These are phyloP conservation scores for Oxytropis ochrocephala DNA, from an alignment of 306 rosid species.

Conservation along the genomic window DNA sequence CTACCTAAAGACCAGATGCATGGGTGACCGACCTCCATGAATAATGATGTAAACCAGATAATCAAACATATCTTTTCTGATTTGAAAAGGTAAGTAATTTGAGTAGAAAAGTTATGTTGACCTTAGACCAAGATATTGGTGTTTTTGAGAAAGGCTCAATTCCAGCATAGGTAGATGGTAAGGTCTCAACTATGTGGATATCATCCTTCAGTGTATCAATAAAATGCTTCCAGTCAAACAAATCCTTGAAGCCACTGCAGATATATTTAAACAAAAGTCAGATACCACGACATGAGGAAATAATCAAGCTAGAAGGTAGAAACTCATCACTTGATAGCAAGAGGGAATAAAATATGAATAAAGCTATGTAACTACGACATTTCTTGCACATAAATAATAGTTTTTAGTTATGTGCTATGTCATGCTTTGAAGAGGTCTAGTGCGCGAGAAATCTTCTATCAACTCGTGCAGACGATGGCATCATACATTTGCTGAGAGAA, in stretches of 20 bases:
- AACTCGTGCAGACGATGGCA: slow-evolving; percentile 4
- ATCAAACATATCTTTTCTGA: not conserved
- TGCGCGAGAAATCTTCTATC: not conserved
- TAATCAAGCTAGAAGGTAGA: slow-evolving; percentile 3
- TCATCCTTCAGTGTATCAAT: slow-evolving; percentile 74
- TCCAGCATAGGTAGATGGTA: slow-evolving; percentile 66
- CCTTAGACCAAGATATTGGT: slow-evolving; percentile 97
- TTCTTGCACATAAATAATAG: slow-evolving; percentile 9
- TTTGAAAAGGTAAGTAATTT: not conserved
- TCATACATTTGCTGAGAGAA: not conserved
- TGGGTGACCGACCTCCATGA: slow-evolving; percentile 5
- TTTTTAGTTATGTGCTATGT: not conserved
- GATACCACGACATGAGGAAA: not conserved
- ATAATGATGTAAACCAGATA: not conserved
- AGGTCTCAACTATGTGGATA: slow-evolving; percentile 72
- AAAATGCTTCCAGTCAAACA: slow-evolving; percentile 90
- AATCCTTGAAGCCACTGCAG: slow-evolving; percentile 90
- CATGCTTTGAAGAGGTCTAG: slow-evolving; percentile 17
- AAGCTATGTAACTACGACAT: not conserved
- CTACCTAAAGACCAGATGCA: slow-evolving; percentile 8
- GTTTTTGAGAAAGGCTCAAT: slow-evolving; percentile 71
- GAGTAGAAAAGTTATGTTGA: slow-evolving; percentile 20
- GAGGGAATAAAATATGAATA: not conserved
- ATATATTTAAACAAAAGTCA: slow-evolving; percentile 18
- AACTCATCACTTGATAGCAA: slow-evolving; percentile 8